Evolutionary conservation across 768 basidiomycete species (phyloP), one percentile per base, ranked within the genome.

Genomic region (Pleurotus cornucopiae): DNA sequence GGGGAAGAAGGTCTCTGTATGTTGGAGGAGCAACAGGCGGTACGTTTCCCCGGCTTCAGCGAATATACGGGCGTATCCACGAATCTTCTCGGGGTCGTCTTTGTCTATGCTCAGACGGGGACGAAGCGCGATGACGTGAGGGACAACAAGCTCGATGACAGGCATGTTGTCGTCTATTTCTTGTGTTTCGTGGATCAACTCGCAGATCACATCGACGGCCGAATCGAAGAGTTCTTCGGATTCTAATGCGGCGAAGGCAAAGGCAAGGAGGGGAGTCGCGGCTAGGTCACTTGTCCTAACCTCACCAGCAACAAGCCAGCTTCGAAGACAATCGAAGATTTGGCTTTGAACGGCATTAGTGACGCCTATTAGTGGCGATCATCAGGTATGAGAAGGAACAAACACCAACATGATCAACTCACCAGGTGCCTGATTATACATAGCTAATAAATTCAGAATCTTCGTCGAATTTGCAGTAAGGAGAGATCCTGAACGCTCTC

Each of bases 31-130:
- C 14, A 99, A 79, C 48, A 88, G 73, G 47, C 92, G 89, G 71
- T 98, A 99, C 2, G 91, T 94, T 71, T 98, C 97, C 48, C 97
- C 97, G 0, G 97, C 95, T 72, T 99, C 97, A n/a, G 91, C 82
- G 64, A 98, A 93, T 56, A 99, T 84, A 54, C 92, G 87, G 49
- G 95, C 91, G 64, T 85, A 88, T 23, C 95, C 95, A 64, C 86
- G 82, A 67, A 98, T 87, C 68, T 84, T 87, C 44, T 99, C 97
- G 1, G 89, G 77, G 63, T 98, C 94, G 13, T 92, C 89, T 34
- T 76, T 76, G 49, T 78, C 73, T 39, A 78, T 77, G 14, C 75
- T 69, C 41, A 98, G 73, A 54, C 78, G 76, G 1, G 84, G 76
- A 58, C 80, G 83, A 25, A 99, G 72, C 7, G 78, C 82, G 56